phyloP scores from a whole-genome alignment of 768 basidiomycete genomes.

The Phylloporus sp. region DNA sequence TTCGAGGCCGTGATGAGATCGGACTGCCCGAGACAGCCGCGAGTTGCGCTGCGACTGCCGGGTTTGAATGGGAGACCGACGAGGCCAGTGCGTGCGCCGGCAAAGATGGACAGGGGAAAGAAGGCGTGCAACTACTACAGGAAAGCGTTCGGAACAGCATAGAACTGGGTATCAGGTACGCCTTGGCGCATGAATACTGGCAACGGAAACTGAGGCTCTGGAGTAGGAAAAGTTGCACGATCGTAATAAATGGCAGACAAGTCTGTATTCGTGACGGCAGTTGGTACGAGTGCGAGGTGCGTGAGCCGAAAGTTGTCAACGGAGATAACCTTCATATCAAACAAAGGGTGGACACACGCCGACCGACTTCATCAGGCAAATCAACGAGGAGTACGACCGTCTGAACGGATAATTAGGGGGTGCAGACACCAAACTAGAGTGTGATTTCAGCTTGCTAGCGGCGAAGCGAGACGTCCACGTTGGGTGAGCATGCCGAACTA shows the following conservation, averaged over 20 bases:
- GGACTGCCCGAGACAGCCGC: conserved; percentile 61
- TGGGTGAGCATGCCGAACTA: conserved; percentile 9
- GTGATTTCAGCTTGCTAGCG: conserved; percentile 9
- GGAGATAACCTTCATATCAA: conserved; percentile 26
- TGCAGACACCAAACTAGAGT: conserved; percentile 4
- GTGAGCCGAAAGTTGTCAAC: conserved; percentile 22
- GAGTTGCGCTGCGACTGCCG: conserved; percentile 57
- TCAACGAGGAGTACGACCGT: conserved; percentile 65
- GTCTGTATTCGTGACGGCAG: conserved; percentile 72
- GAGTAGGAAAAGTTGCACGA: conserved; percentile 78
- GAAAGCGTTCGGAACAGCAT: conserved; percentile 47
- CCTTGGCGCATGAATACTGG: conserved; percentile 5
- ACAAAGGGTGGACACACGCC: conserved; percentile 66
- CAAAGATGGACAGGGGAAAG: conserved; percentile 50
- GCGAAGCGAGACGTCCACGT: conserved; percentile 15
- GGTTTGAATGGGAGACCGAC: conserved; percentile 65
- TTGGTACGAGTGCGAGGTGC: conserved; percentile 79
- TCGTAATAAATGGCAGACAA: conserved; percentile 63
- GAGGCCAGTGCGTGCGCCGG: conserved; percentile 56
- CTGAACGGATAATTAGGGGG: conserved; percentile 44
- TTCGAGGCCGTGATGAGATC: conserved; percentile 51
- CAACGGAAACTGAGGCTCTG: conserved; percentile 5
- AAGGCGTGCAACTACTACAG: conserved; percentile 61
- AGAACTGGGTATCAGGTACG: conserved; percentile 55
- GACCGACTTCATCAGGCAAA: conserved; percentile 71